Evolutionary conservation across 768 basidiomycete species (phyloP).

Genomic region (Trametes elegans): DNA sequence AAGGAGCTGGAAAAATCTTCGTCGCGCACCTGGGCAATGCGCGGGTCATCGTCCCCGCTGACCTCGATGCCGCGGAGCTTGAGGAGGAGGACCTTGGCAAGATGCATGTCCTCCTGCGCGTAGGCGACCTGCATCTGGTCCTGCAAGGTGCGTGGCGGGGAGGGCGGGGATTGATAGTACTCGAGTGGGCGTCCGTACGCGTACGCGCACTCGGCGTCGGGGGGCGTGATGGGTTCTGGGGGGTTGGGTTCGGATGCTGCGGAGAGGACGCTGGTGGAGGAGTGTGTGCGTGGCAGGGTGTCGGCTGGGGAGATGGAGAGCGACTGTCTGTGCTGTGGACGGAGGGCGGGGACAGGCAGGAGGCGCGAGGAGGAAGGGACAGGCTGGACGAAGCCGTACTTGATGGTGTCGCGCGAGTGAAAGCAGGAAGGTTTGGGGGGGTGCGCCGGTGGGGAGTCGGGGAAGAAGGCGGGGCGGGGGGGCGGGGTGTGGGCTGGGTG

Average conservation of each 20-base stretch:
- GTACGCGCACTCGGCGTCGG: slow-evolving; percentile 33
- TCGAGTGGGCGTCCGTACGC: slow-evolving; percentile 29
- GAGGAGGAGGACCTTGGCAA: slow-evolving; percentile 63
- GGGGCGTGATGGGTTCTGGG: slow-evolving; percentile 27
- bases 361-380: slow-evolving; percentile 24
- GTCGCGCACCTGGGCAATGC: slow-evolving; percentile 57
- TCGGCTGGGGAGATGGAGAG: slow-evolving; percentile 19
- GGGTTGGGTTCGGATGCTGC: slow-evolving; percentile 25
- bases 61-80: slow-evolving; percentile 61
- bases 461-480: slow-evolving; percentile 1
- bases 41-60: slow-evolving; percentile 56
- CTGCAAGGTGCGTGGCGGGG: slow-evolving; percentile 45
- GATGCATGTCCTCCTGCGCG: slow-evolving; percentile 63
- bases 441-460: background rate
- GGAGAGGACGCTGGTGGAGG: slow-evolving; percentile 25
- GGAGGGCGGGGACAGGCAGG: slow-evolving; percentile 11
- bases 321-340: background rate
- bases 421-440: slow-evolving; percentile 2
- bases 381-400: slow-evolving; percentile 1
- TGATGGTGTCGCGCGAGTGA: slow-evolving; percentile 14
- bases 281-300: slow-evolving; percentile 19
- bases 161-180: slow-evolving; percentile 46
- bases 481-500: slow-evolving; percentile 5
- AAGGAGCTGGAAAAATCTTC: slow-evolving; percentile 43
- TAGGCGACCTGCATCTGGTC: slow-evolving; percentile 70